Percentiles rank a stretch among this genome's conserved stretches.
Conservation (phyloP, 257 asterid species). For the Nicotiana tabacum region DNA sequence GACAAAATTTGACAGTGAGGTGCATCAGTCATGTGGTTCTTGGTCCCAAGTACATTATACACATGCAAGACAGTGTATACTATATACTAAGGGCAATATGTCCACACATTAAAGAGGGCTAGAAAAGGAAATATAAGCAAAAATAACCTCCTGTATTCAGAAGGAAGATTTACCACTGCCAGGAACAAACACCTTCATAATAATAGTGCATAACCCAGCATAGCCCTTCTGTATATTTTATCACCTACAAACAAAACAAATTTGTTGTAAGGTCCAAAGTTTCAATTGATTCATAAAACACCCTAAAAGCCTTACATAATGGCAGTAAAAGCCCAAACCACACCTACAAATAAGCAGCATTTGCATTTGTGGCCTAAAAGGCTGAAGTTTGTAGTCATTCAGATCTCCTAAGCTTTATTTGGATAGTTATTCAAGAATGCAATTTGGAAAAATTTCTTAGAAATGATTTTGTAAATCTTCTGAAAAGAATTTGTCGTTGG, state of each 20-base stretch:
- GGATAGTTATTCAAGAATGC: background rate
- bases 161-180: conserved; percentile 46
- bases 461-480: background rate
- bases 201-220: conserved; percentile 63
- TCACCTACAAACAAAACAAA: conserved; percentile 29
- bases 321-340: background rate
- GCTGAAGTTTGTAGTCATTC: background rate
- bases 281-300: background rate
- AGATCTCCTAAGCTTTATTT: background rate
- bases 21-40: background rate
- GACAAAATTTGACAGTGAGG: background rate
- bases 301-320: background rate
- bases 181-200: conserved; percentile 56
- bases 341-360: background rate
- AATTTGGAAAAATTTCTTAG: background rate
- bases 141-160: conserved; percentile 1
- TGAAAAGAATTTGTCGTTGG: no score
- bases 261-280: background rate
- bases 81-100: background rate
- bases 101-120: background rate
- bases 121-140: background rate
- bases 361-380: background rate
- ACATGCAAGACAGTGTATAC: background rate
- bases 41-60: background rate
- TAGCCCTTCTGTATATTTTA: conserved; percentile 51